These are phyloP conservation scores for Rosa rugosa DNA, from an alignment of 306 rosid genomes.

Conservation along the genomic window DNA sequence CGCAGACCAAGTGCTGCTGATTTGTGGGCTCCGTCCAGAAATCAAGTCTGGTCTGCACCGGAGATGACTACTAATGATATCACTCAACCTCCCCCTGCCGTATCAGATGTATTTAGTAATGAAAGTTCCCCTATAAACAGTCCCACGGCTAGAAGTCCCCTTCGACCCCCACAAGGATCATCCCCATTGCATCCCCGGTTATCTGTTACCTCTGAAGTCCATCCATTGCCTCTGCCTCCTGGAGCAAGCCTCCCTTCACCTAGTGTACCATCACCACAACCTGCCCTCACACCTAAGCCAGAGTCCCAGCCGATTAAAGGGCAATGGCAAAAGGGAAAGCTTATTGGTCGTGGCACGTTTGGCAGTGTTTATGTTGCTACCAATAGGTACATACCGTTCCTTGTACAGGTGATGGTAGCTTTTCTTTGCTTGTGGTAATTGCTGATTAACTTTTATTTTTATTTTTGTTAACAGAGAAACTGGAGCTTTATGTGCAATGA, in stretches of 20 bases:
- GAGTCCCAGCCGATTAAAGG: constrained; percentile 60
- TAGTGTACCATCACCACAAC: background rate
- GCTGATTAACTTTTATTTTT: constrained; percentile 15
- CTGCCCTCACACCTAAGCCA: constrained; percentile 30
- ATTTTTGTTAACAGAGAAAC: constrained; percentile 50
- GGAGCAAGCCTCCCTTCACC: constrained; percentile 54
- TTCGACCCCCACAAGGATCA: constrained; percentile 37
- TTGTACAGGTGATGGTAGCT: constrained; percentile 11
- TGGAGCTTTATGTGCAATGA: constrained; percentile 99
- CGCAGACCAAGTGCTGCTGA: constrained; percentile 41
- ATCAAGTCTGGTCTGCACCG: constrained; percentile 85
- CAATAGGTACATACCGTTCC: constrained; percentile 56
- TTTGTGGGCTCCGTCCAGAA: constrained; percentile 39
- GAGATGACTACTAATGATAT: constrained; percentile 48
- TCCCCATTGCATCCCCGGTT: constrained; percentile 43
- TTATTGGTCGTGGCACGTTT: constrained; percentile 97
- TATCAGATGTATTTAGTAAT: constrained; percentile 43
- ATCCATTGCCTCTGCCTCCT: constrained; percentile 96
- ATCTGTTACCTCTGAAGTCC: constrained; percentile 47
- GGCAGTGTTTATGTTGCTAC: constrained; percentile 95
- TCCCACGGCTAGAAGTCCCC: constrained; percentile 46
- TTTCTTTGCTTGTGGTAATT: constrained; percentile 20
- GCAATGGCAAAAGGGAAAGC: constrained; percentile 96
- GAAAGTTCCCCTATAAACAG: constrained; percentile 72
- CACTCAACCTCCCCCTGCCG: constrained; percentile 44